Conservation (phyloP, 1,284 basidiomycete species). For the Puccinia coronata region DNA sequence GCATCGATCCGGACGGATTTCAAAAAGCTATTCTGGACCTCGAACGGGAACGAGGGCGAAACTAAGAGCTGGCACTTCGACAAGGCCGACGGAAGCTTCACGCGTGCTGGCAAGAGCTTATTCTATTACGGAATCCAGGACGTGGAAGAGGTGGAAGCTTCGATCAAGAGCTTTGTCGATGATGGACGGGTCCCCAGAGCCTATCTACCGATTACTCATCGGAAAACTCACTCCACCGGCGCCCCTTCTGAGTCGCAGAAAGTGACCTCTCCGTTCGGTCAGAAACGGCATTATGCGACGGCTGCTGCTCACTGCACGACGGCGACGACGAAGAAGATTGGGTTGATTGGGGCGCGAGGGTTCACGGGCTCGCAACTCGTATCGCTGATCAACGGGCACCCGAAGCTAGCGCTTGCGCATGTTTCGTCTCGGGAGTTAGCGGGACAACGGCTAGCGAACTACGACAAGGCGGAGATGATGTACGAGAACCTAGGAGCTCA, state of each 20-base stretch:
- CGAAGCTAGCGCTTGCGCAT: slow-evolving; percentile 82
- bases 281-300: slow-evolving; percentile 65
- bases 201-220: slow-evolving; percentile 86
- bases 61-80: slow-evolving; percentile 98
- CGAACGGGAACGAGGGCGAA: slow-evolving; percentile 75
- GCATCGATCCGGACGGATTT: slow-evolving; percentile 92
- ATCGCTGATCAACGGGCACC: slow-evolving; percentile 78
- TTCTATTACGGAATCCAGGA: slow-evolving; percentile 98
- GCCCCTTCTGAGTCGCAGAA: slow-evolving; percentile 64
- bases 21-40: slow-evolving; percentile 92
- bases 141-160: slow-evolving; percentile 84
- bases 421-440: slow-evolving; percentile 95
- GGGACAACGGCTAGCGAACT: slow-evolving; percentile 76
- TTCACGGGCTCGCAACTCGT: slow-evolving; percentile 93
- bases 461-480: slow-evolving; percentile 73
- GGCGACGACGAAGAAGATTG: slow-evolving; percentile 75
- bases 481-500: slow-evolving; percentile 76
- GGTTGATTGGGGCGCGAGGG: slow-evolving; percentile 90
- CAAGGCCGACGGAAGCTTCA: slow-evolving; percentile 95
- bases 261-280: slow-evolving; percentile 59
- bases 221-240: slow-evolving; percentile 65
- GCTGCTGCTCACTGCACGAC: too few relatives aligned
- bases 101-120: slow-evolving; percentile 81
- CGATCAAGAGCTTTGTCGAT: slow-evolving; percentile 78
- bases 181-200: slow-evolving; percentile 81